A percentile compares a stretch with the other conserved stretches of the same genome.
These are phyloP conservation scores for Alternaria alternata DNA, from an alignment of 2,329 filamentous ascomycete genomes.

Conservation along the genomic window DNA sequence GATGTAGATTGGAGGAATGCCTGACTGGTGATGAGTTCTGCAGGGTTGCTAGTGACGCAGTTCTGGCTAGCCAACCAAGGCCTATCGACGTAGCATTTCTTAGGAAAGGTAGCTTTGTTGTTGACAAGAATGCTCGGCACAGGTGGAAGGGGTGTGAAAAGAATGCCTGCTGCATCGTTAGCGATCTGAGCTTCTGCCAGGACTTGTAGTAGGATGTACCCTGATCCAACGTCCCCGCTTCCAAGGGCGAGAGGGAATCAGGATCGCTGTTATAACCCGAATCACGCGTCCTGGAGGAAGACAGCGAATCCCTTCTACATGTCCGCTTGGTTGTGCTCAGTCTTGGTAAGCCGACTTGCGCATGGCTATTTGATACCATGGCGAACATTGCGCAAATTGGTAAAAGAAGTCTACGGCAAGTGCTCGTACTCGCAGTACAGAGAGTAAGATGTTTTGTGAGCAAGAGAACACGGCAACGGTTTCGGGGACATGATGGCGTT, in stretches of 20 bases:
- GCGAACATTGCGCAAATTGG: constrained; percentile 24
- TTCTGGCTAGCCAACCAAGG: background rate
- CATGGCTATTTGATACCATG: constrained; percentile 13
- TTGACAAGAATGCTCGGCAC: constrained; percentile 14
- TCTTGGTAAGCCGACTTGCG: constrained; percentile 25
- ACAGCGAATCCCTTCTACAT: constrained; percentile 36
- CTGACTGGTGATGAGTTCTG: background rate
- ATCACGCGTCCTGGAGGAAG: constrained; percentile 38
- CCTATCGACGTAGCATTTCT: constrained; percentile 14
- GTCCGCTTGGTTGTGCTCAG: constrained; percentile 26
- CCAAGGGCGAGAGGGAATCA: constrained; percentile 39
- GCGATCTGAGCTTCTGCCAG: background rate
- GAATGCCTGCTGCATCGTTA: constrained; percentile 21
- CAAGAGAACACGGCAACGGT: background rate
- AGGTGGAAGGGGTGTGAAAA: constrained; percentile 6
- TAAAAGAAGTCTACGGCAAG: background rate
- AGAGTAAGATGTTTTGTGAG: background rate
- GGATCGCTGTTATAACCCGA: constrained; percentile 45
- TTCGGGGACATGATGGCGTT: background rate
- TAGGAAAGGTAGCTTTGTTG: constrained; percentile 11
- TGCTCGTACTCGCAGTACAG: constrained; percentile 9
- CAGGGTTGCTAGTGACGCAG: constrained; percentile 9
- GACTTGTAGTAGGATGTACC: constrained; percentile 18
- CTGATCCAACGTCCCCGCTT: constrained; percentile 24
- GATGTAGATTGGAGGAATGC: background rate